phyloP scores from a whole-genome alignment of 139 green algal species.

The Zygnema circumcarinatum region DNA sequence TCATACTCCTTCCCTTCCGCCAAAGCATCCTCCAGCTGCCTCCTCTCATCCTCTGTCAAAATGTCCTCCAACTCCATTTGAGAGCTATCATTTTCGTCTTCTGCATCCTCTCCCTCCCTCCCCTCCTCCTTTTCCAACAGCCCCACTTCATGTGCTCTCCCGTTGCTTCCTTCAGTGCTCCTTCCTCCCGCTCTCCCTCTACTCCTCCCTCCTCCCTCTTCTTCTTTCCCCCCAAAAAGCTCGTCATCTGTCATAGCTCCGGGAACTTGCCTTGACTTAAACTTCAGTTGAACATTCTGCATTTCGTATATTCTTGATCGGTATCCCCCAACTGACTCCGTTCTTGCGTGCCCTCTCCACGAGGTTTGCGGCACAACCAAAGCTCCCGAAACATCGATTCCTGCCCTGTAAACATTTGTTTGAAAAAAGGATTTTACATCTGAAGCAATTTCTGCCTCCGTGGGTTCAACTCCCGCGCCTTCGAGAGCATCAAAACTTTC shows the following conservation, averaged over 20 bases:
- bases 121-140: background rate
- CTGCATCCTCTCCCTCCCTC: slow-evolving; percentile 18
- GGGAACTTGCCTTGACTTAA: slow-evolving; percentile 37
- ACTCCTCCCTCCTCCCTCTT: slow-evolving; percentile 9
- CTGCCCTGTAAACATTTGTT: slow-evolving; percentile 54
- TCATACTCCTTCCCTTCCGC: background rate
- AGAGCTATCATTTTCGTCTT: slow-evolving; percentile 14
- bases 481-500: slow-evolving; percentile 52
- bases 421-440: slow-evolving; percentile 41
- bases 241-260: slow-evolving; percentile 53
- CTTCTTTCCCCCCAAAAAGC: slow-evolving; percentile 25
- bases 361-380: slow-evolving; percentile 1
- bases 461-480: slow-evolving; percentile 7
- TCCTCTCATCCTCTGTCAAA: background rate
- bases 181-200: slow-evolving; percentile 27
- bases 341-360: slow-evolving; percentile 38
- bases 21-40: background rate
- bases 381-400: slow-evolving; percentile 51
- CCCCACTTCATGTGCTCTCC: background rate
- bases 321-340: slow-evolving; percentile 29
- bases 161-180: background rate
- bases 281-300: slow-evolving; percentile 53
- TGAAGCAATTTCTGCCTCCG: slow-evolving; percentile 36
- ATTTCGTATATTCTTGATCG: slow-evolving; percentile 45
- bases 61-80: background rate